Evolutionary conservation across 495 filamentous ascomycete species (phyloP).

Genomic region (Talaromyces liani): DNA sequence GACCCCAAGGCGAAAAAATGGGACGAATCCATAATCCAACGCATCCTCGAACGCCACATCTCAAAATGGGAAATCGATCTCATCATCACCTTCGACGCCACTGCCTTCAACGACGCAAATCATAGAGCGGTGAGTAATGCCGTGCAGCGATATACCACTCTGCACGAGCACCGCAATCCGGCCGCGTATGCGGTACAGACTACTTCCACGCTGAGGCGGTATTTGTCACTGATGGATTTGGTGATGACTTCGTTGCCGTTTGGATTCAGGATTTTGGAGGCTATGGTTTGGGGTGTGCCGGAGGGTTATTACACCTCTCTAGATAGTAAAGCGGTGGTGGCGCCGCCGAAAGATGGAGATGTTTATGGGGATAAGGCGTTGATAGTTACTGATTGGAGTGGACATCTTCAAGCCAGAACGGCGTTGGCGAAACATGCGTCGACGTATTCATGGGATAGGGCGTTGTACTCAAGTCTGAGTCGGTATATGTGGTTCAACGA

Average conservation of each 20-base stretch:
- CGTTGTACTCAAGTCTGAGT: conserved; percentile 31
- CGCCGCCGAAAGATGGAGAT: conserved; percentile 11
- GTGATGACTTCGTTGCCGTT: conserved; percentile 29
- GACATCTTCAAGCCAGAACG: conserved; percentile 22
- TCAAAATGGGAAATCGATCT: conserved; percentile 31
- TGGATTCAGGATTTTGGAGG: conserved; percentile 24
- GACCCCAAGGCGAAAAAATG: conserved; percentile 23
- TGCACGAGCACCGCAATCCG: conserved; percentile 14
- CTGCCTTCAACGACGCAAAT: conserved; percentile 32
- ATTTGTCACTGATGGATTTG: conserved; percentile 30
- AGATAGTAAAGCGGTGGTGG: background rate
- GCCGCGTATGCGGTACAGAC: conserved; percentile 29
- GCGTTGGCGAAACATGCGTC: conserved; percentile 28
- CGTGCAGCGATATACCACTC: conserved; percentile 20
- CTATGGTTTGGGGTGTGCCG: conserved; percentile 19
- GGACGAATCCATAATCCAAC: conserved; percentile 24
- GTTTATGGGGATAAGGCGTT: conserved; percentile 19
- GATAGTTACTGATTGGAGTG: conserved; percentile 25
- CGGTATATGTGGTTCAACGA: conserved; percentile 25
- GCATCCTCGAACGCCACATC: conserved; percentile 24
- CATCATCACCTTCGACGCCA: conserved; percentile 37
- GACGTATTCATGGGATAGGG: conserved; percentile 33
- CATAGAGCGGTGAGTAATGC: conserved; percentile 32
- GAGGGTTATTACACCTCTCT: background rate
- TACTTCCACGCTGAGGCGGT: conserved; percentile 25